Conservation (phyloP, 2,329 filamentous ascomycete species). For the Chrysosporium keratinophilum region DNA sequence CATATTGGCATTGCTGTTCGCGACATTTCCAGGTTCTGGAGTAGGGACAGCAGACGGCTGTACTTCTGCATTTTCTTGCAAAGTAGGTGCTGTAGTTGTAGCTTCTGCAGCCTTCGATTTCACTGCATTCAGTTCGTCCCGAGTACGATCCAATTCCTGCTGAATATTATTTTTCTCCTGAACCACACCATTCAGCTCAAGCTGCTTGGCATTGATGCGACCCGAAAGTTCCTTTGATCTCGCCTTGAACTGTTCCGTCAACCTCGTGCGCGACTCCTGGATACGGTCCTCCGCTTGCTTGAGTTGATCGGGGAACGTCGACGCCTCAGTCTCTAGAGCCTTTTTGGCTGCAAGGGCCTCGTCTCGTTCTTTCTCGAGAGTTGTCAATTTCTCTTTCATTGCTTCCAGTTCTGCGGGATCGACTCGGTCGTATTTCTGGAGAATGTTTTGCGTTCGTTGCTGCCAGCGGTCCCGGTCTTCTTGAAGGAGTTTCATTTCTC, state of each 20-base stretch:
- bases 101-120: constrained; percentile 45
- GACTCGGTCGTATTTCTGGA: constrained; percentile 90
- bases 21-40: constrained; percentile 18
- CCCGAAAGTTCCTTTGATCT: constrained; percentile 54
- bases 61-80: constrained; percentile 44
- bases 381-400: constrained; percentile 65
- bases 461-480: constrained; percentile 92
- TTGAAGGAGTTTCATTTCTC: constrained; percentile 78
- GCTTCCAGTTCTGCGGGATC: constrained; percentile 88
- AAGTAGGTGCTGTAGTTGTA: constrained; percentile 19
- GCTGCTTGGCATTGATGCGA: constrained; percentile 47
- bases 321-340: constrained; percentile 42
- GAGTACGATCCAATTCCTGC: constrained; percentile 53
- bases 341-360: constrained; percentile 49
- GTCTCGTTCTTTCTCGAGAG: constrained; percentile 56
- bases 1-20: constrained; percentile 32
- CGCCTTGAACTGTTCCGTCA: constrained; percentile 45
- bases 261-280: constrained; percentile 40
- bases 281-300: constrained; percentile 39
- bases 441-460: constrained; percentile 87
- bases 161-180: constrained; percentile 61
- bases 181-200: constrained; percentile 37
- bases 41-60: constrained; percentile 26
- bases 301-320: constrained; percentile 40
- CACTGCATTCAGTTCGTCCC: constrained; percentile 45